Evolutionary conservation across 2,329 filamentous ascomycete species (phyloP).

Genomic region (Paraphaeosphaeria sporulosa): DNA sequence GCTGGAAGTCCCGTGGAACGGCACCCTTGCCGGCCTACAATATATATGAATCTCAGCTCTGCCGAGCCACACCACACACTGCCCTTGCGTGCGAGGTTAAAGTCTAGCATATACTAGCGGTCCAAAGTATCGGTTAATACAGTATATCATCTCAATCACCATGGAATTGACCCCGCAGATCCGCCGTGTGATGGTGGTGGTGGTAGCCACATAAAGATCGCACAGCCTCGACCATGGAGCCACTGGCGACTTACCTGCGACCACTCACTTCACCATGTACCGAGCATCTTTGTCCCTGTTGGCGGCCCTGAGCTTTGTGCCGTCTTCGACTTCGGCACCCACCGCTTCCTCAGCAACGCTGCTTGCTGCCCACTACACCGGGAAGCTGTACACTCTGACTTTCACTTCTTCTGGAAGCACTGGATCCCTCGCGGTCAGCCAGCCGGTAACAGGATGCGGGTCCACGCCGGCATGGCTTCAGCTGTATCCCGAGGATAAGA

Average conservation of each 20-base stretch:
- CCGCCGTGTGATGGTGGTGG: not conserved
- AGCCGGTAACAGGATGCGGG: conserved; percentile 13
- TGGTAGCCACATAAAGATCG: conserved; percentile 12
- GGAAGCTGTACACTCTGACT: conserved; percentile 8
- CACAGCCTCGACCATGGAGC: conserved; percentile 9
- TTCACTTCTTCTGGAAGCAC: conserved; percentile 7
- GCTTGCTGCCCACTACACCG: conserved; percentile 9
- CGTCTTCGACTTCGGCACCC: conserved; percentile 2
- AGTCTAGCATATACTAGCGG: not conserved
- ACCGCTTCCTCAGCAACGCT: conserved; percentile 8
- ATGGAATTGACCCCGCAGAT: conserved; percentile 10
- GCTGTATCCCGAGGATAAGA: conserved; percentile 5
- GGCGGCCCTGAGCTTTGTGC: conserved; percentile 7
- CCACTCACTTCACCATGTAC: not conserved
- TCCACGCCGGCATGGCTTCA: conserved; percentile 17
- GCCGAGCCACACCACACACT: not conserved
- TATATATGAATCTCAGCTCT: conserved; percentile 9
- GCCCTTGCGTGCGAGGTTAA: conserved; percentile 10
- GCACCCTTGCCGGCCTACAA: conserved; percentile 5
- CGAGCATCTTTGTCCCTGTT: conserved; percentile 10
- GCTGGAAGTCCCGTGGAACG: not conserved
- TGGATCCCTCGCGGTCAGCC: conserved; percentile 3
- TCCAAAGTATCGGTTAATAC: conserved; percentile 14
- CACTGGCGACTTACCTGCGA: not conserved
- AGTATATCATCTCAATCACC: conserved; percentile 10